Conservation (phyloP, 2,329 filamentous ascomycete genomes). For the Colletotrichum plurivorum region DNA sequence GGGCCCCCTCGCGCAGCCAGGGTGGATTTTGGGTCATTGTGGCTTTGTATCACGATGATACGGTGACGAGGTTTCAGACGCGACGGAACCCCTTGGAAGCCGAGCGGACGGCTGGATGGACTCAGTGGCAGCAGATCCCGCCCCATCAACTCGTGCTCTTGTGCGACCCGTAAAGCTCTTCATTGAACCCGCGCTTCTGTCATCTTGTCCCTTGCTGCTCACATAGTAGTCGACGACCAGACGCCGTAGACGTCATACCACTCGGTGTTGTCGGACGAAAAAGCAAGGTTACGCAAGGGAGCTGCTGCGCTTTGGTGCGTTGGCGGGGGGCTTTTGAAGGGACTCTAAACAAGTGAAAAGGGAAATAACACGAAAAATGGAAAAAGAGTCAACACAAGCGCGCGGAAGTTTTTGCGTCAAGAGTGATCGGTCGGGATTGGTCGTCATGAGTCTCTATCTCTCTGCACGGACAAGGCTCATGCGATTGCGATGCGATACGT, state of each 20-base stretch:
- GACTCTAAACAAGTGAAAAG: background rate
- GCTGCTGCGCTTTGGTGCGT: background rate
- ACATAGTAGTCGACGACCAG: background rate
- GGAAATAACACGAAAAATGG: too few species aligned
- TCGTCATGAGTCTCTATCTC: too few species aligned
- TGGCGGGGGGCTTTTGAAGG: background rate
- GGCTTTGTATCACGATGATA: conserved; percentile 33
- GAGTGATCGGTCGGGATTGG: background rate
- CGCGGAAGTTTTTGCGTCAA: background rate
- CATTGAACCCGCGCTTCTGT: background rate
- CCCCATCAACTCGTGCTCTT: background rate
- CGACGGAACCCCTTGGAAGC: conserved; percentile 19
- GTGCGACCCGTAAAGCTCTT: background rate
- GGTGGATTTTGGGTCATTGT: background rate
- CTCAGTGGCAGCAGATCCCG: background rate
- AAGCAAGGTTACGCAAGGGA: conserved; percentile 16
- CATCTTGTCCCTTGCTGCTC: background rate
- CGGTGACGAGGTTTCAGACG: conserved; percentile 38
- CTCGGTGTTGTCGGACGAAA: background rate
- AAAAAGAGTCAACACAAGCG: conserved; percentile 6
- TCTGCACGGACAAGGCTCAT: conserved; percentile 15
- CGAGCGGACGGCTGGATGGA: conserved; percentile 4
- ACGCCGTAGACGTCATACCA: conserved; percentile 30
- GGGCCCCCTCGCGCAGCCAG: too few species aligned
- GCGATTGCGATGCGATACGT: conserved; percentile 17